phyloP scores from a whole-genome alignment of 345 rosid genomes.

The Nasturtium officinale region DNA sequence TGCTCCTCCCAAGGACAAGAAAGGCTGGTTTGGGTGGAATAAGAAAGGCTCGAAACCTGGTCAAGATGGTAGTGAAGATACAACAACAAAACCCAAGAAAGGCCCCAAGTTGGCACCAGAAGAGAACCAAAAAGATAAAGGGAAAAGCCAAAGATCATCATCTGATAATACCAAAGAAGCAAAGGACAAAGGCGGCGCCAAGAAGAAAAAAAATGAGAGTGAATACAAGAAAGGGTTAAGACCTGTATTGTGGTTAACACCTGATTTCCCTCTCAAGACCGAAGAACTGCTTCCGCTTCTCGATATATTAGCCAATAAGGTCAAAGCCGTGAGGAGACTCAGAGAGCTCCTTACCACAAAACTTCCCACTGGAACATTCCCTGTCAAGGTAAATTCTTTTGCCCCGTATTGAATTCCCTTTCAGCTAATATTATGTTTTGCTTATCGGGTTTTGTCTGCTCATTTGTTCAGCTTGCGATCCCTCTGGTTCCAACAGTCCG shows the following conservation, averaged over 20 bases:
- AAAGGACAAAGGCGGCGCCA: conserved; percentile 59
- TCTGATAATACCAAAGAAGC: conserved; percentile 72
- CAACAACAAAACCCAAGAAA: conserved; percentile 59
- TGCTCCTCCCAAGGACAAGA: conserved; percentile 69
- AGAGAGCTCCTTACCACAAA: conserved; percentile 98
- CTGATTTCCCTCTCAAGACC: conserved; percentile 86
- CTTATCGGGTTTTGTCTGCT: not conserved
- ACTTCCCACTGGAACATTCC: conserved; percentile 91
- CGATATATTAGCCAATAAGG: conserved; percentile 96
- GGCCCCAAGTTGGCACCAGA: conserved; percentile 76
- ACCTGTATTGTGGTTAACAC: conserved; percentile 94
- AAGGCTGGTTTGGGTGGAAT: conserved; percentile 95
- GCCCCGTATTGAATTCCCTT: not conserved
- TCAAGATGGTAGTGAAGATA: conserved; percentile 55
- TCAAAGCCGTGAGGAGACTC: conserved; percentile 92
- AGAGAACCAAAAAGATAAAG: conserved; percentile 51
- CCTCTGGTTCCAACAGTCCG: conserved; percentile 94
- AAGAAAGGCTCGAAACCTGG: conserved; percentile 71
- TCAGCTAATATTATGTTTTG: not conserved
- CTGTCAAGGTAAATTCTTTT: conserved; percentile 73
- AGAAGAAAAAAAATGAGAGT: conserved; percentile 86
- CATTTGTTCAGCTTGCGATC: conserved; percentile 72
- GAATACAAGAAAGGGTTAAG: conserved; percentile 94
- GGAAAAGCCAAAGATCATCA: conserved; percentile 60
- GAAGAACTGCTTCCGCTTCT: conserved; percentile 93